Evolutionary conservation across 2,329 filamentous ascomycete species (phyloP), one percentile per base, ranked within the genome.

Genomic region (Sclerotinia subarctica): DNA sequence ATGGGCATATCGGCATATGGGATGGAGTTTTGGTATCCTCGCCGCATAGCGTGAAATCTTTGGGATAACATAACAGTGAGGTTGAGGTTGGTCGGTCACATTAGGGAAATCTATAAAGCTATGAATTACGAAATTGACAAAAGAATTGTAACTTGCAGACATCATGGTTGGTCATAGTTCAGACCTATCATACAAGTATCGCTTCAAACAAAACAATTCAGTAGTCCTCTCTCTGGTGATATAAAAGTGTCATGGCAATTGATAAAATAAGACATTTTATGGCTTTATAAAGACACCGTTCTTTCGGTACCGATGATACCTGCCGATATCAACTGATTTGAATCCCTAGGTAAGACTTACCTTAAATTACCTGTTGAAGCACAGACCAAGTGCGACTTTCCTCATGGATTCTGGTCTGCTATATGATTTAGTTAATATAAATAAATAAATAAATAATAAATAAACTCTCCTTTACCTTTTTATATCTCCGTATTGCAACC

Each of bases 391-490:
- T 10, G 7, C 29, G 19, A 44, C 49, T 46, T 54, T 35, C 32
- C 32, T 21, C 35, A 54, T 42, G 17, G 47, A 49, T 51, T 26
- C 47, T 15, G 42, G 38, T 19, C 21, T 51, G n/a, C n/a, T n/a
- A n/a, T n/a, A 42, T 29, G 49, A 44, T 42, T 17, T 42, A 42
- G 17, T 17, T 42, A 42, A 17, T 35, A 17, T 42, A 42, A 42
- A 42, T 42, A 42, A 15, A 15, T 17, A 42, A 15, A 15, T 42
- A 15, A 38, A 42, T 42, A 42, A 5, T 15, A 15, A 42, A 42
- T 42, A 42, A 42, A 15, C 38, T 42, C 38, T 17, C 38, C 38
- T 51, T 56, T 60, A 35, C 62, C 26, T 46, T 67, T 62, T 67
- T 67, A 62, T 42, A 42, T 42, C 13, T 42, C 38, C 38, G 38